Conservation (phyloP, 2,329 filamentous ascomycete species). For the Cytospora piceae region DNA sequence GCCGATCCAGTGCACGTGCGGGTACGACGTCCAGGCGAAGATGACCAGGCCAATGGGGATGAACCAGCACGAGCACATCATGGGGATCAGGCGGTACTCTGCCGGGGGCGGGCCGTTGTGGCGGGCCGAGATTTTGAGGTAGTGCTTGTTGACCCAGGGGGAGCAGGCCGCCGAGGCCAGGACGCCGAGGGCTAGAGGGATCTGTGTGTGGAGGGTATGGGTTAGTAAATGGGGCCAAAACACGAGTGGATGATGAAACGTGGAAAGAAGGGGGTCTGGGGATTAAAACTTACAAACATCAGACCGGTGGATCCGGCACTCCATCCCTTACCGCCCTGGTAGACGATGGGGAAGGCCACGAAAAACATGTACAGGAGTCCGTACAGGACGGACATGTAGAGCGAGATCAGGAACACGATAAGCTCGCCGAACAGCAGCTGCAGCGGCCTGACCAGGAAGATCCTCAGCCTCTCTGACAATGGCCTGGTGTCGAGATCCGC, state of each 20-base stretch:
- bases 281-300: conserved; percentile 65
- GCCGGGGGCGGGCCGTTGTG: conserved; percentile 75
- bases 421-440: conserved; percentile 83
- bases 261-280: conserved; percentile 22
- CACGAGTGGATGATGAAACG: not conserved
- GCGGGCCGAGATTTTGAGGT: conserved; percentile 64
- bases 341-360: conserved; percentile 71
- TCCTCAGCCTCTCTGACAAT: conserved; percentile 66
- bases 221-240: not conserved
- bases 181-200: conserved; percentile 79
- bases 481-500: conserved; percentile 76
- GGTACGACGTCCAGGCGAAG: conserved; percentile 67
- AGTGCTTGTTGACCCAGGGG: conserved; percentile 80
- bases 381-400: conserved; percentile 87
- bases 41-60: conserved; percentile 64
- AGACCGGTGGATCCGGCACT: conserved; percentile 73
- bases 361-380: conserved; percentile 79
- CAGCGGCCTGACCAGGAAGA: conserved; percentile 82
- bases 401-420: conserved; percentile 80
- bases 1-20: conserved; percentile 68
- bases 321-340: conserved; percentile 79
- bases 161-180: conserved; percentile 67
- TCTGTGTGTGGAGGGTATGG: conserved; percentile 40
- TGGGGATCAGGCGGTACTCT: conserved; percentile 78
- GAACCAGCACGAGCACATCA: conserved; percentile 78